Conservation (phyloP, 495 filamentous ascomycete genomes). For the Chaetomidium leptoderma region DNA sequence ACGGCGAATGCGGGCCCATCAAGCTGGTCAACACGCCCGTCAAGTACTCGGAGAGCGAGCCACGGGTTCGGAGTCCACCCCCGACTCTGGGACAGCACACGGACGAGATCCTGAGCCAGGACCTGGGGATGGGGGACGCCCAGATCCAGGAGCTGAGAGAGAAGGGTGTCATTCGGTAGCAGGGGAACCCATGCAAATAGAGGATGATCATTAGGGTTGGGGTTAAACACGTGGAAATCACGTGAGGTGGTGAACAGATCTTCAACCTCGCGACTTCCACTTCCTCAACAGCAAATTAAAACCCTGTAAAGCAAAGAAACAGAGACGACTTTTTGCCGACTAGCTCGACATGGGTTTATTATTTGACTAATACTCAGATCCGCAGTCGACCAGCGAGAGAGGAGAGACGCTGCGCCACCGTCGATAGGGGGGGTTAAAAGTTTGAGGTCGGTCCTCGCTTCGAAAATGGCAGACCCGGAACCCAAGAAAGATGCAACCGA, state of each 20-base stretch:
- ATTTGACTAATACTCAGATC: neutral
- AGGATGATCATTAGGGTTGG: slow-evolving; percentile 12
- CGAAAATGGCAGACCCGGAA: neutral
- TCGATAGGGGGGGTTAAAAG: too few species aligned
- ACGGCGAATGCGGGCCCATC: slow-evolving; percentile 75
- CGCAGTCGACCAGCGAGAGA: too few species aligned
- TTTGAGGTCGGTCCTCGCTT: neutral
- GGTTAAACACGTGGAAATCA: slow-evolving; percentile 20
- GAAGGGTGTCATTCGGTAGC: slow-evolving; percentile 66
- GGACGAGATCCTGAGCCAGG: slow-evolving; percentile 67
- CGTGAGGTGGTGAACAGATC: slow-evolving; percentile 7
- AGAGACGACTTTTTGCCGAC: neutral
- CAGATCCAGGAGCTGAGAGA: slow-evolving; percentile 61
- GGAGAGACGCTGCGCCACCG: too few species aligned
- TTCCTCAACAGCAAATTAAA: too few species aligned
- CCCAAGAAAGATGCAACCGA: neutral
- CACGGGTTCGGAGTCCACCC: slow-evolving; percentile 72
- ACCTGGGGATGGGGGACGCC: slow-evolving; percentile 58
- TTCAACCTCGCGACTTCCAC: neutral
- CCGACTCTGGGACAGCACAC: slow-evolving; percentile 91
- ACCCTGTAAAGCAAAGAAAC: too few species aligned
- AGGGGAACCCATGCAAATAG: neutral
- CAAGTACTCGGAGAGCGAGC: slow-evolving; percentile 82
- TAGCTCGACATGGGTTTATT: neutral
- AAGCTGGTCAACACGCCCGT: slow-evolving; percentile 93